Percentiles rank a stretch among this genome's conserved stretches.
Evolutionary conservation across 2,329 filamentous ascomycete genomes (phyloP).

Genomic region (Fusarium torreyae): DNA sequence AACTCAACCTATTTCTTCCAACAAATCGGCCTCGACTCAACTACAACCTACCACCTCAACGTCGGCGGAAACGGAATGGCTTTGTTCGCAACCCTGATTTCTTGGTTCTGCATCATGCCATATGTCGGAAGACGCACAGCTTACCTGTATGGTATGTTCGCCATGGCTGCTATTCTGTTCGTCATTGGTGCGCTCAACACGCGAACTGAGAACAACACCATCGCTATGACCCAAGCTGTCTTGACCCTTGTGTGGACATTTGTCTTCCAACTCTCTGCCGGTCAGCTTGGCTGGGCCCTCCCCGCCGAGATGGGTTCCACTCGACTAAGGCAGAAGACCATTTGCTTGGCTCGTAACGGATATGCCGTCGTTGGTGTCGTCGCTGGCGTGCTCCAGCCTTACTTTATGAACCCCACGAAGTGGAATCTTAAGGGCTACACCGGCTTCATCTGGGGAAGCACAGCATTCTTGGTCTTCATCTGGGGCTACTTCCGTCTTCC

Average conservation of each 20-base stretch:
- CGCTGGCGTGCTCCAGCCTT: slow-evolving; percentile 51
- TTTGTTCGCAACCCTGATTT: slow-evolving; percentile 60
- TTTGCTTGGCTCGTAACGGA: slow-evolving; percentile 52
- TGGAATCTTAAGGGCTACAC: slow-evolving; percentile 58
- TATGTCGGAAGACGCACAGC: slow-evolving; percentile 62
- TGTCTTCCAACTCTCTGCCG: slow-evolving; percentile 56
- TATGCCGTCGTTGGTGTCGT: slow-evolving; percentile 44
- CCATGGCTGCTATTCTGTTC: slow-evolving; percentile 57
- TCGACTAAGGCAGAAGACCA: slow-evolving; percentile 52
- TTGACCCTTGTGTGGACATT: slow-evolving; percentile 55
- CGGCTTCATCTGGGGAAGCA: slow-evolving; percentile 56
- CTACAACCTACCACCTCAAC: slow-evolving; percentile 54
- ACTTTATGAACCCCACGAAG: slow-evolving; percentile 58
- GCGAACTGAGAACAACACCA: slow-evolving; percentile 41
- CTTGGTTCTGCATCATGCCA: slow-evolving; percentile 60
- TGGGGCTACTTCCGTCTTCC: slow-evolving; percentile 65
- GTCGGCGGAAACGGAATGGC: slow-evolving; percentile 59
- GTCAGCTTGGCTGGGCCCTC: slow-evolving; percentile 56
- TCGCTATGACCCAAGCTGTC: slow-evolving; percentile 55
- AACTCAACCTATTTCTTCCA: slow-evolving; percentile 62
- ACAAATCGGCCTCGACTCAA: slow-evolving; percentile 53
- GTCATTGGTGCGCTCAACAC: slow-evolving; percentile 61
- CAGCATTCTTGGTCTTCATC: slow-evolving; percentile 45
- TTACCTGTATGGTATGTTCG: slow-evolving; percentile 61
- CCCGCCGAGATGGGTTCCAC: slow-evolving; percentile 53